These are phyloP conservation scores for Tardiomyces digboiensis DNA, from an alignment of 1,139 yeast species.

Conservation along the genomic window DNA sequence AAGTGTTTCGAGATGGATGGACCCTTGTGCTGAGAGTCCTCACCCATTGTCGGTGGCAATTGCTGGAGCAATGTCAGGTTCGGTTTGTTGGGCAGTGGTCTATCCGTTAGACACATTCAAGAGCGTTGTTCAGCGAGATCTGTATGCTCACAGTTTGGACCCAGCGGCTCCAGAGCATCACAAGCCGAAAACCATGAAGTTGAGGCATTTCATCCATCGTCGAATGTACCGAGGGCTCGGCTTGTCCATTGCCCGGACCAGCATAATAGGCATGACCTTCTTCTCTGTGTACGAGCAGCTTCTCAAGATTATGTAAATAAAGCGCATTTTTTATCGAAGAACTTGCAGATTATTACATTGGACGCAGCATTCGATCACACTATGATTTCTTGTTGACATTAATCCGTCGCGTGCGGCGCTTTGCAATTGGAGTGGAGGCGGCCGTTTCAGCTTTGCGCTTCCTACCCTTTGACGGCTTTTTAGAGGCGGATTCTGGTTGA, in stretches of 20 bases:
- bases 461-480: background rate
- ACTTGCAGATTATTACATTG: background rate
- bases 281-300: slow-evolving; percentile 63
- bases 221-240: slow-evolving; percentile 70
- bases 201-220: slow-evolving; percentile 20
- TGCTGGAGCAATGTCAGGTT: slow-evolving; percentile 80
- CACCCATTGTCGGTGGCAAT: slow-evolving; percentile 37
- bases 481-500: too few relatives aligned
- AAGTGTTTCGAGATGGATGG: slow-evolving; percentile 10
- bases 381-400: background rate
- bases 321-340: too few relatives aligned
- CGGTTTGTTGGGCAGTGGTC: slow-evolving; percentile 59
- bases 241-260: slow-evolving; percentile 60
- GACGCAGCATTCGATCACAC: background rate
- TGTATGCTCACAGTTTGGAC: slow-evolving; percentile 40
- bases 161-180: slow-evolving; percentile 5
- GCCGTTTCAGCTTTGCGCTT: background rate
- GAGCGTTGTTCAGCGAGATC: slow-evolving; percentile 63
- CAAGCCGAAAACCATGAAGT: slow-evolving; percentile 4
- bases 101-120: slow-evolving; percentile 80
- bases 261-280: slow-evolving; percentile 65
- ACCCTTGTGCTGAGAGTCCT: slow-evolving; percentile 17
- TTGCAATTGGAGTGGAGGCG: background rate
- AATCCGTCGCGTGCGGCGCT: background rate
- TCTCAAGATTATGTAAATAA: background rate